Base-by-base conservation (phyloP, 805 yeast species). In the Candida verbasci region DNA sequence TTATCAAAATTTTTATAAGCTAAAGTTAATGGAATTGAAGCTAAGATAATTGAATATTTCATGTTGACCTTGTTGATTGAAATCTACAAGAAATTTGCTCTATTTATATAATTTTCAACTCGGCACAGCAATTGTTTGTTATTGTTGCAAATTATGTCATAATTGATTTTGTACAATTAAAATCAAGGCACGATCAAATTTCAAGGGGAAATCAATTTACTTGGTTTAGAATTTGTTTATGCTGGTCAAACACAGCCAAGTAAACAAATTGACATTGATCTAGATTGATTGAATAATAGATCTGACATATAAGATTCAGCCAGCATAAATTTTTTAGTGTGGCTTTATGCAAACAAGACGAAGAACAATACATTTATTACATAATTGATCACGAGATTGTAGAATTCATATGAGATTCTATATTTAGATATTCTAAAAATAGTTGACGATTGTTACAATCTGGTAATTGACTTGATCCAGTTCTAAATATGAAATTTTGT, bases 1-100 rank as follows among this genome's bases (percentile, higher is more conserved):
- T 35, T 30, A 17, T 35, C 38, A 4, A 35, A 18, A 6, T 16
- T 15, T 26, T 33, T 12, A 21, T 25, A 33, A 6, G 31, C 36
- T 6, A 27, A n/a, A 10, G 25, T 25, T 6, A 29, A 18, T 5
- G 34, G 17, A 15, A 34, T 9, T 21, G 34, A 21, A 18, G 29
- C 15, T 11, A 29, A 24, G 9, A 26, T 28, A 8, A 28, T 14
- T 14, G 38, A 35, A n/a, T 17, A 28, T 30, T 18, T 35, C 38
- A 35, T 35, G 4, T 11, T 26, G 21, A 17, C n/a, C n/a, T n/a
- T n/a, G n/a, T n/a, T 17, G 6, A n/a, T 6, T 17, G 12, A n/a
- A 18, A 17, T 17, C 4, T 17, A 6, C 12, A 6, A 14, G 23
- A 6, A 8, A 17, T 11, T 29, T 4, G n/a, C 16, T 18, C 32